Evolutionary conservation across 2,329 filamentous ascomycete genomes (phyloP), one percentile per base, ranked within the genome.

Genomic region (Ascosphaera acerosa): DNA sequence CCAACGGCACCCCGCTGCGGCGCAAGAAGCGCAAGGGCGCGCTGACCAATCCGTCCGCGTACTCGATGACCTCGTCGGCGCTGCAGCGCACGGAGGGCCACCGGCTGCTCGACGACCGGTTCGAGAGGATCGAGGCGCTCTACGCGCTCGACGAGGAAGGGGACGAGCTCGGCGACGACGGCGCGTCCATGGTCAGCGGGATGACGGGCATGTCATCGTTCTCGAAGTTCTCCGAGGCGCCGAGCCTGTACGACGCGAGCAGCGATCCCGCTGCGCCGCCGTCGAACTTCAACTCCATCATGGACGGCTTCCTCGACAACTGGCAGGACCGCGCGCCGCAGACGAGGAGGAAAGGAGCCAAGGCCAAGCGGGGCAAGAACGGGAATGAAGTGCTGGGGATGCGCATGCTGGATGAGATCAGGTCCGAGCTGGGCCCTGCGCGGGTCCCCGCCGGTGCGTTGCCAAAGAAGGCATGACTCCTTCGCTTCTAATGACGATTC

Each of bases 1-100:
- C 72, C 37, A 78, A 76, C 20, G 80, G 80, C 9, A 58, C 55
- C 4, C 55, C 54, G 2, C 46, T 59, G 19, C 69, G 77, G 32
- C 66, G 64, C 37, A 94, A 94, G 70, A 92, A 91, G 66, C 70
- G 84, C 46, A 94, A 91, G 59, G 84, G 82, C 29, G 84, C 87
- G 2, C 56, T 89, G 49, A 94, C 84, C 3, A 78, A 76, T 39
- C 74, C 76, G 1, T 87, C 81, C 1, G 70, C 66, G 35, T 90
- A 87, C 53, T 87, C 76, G 32, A 91, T 91, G 82, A 81, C 76
- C 0, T 89, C 77, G 1, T 89, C 81, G 0, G 75, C 80, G 0
- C 60, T 91, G 12, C 71, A 78, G 32, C 70, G 87, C 33, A 97
- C 82, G 2, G 84, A 92, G 44, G 78, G 81, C 26, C 65, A 89